phyloP scores from a whole-genome alignment of 768 basidiomycete species.

The Astraeus odoratus region DNA sequence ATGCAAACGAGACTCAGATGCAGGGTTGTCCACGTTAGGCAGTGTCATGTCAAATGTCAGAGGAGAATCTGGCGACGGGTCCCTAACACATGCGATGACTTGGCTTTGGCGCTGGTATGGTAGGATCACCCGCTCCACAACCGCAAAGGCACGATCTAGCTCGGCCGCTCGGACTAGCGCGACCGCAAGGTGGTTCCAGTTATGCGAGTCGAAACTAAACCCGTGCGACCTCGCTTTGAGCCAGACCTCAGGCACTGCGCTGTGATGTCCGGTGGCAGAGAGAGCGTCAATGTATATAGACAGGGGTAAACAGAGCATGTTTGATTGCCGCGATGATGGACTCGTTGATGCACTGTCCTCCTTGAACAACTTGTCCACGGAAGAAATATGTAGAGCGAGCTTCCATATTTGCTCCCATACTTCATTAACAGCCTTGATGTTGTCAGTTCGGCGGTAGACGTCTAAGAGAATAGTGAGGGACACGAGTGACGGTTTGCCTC shows the following conservation, averaged over 20 bases:
- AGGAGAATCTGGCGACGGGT: conserved; percentile 32
- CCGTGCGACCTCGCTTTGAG: conserved; percentile 50
- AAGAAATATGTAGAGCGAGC: conserved; percentile 41
- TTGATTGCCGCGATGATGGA: conserved; percentile 31
- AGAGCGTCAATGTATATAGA: conserved; percentile 78
- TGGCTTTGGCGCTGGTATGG: conserved; percentile 39
- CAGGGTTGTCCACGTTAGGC: conserved; percentile 19
- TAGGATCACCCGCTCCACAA: conserved; percentile 72
- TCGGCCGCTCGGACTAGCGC: conserved; percentile 77
- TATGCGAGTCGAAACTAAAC: conserved; percentile 78
- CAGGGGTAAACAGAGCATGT: conserved; percentile 66
- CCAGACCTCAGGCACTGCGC: conserved; percentile 63
- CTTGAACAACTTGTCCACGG: conserved; percentile 29
- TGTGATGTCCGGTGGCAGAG: conserved; percentile 55
- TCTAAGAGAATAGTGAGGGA: conserved; percentile 63
- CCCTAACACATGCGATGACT: conserved; percentile 17
- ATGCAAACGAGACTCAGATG: conserved; percentile 26
- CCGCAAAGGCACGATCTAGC: conserved; percentile 74
- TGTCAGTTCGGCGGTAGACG: conserved; percentile 54
- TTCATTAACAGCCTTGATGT: conserved; percentile 46
- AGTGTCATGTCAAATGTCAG: conserved; percentile 29
- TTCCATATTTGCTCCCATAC: conserved; percentile 68
- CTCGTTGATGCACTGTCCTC: conserved; percentile 10
- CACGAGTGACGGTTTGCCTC: conserved; percentile 52
- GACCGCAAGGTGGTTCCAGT: conserved; percentile 83